Percentiles rank a stretch among this genome's conserved stretches.
These are phyloP conservation scores for Saksenaea oblongispora DNA, from an alignment of 371 early-diverging fungal genomes.

Conservation along the genomic window DNA sequence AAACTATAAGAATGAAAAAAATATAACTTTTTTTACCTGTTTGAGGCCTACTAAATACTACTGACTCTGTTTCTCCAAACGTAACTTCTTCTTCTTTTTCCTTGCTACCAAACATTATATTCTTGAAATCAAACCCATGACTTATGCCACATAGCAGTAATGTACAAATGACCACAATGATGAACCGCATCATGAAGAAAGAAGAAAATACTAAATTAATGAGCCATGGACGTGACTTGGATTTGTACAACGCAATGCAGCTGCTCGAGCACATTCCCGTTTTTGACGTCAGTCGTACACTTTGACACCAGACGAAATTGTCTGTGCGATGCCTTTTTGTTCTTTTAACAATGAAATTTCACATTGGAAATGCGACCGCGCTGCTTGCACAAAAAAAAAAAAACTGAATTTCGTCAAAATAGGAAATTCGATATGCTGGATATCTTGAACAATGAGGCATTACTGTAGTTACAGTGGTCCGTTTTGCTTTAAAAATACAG, in stretches of 20 bases:
- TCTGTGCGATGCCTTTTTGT: no score
- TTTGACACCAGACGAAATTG: no score
- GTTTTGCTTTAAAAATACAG: no score
- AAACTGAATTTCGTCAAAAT: no score
- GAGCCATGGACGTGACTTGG: neutral
- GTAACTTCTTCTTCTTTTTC: neutral
- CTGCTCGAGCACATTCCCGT: no score
- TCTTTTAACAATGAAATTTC: no score
- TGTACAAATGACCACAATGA: neutral
- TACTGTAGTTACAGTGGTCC: no score
- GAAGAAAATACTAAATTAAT: neutral
- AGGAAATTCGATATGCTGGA: no score
- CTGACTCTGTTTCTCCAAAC: neutral
- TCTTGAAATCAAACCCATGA: conserved; percentile 15
- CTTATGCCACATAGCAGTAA: neutral
- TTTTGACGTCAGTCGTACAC: neutral
- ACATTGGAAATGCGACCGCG: no score
- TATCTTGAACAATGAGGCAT: no score
- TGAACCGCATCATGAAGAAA: neutral
- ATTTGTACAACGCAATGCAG: neutral
- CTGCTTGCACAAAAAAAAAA: no score
- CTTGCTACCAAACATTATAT: conserved; percentile 14
- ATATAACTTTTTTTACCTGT: neutral
- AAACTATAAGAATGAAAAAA: neutral
- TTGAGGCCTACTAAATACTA: conserved; percentile 1